Percentiles rank a stretch among this genome's conserved stretches.
Evolutionary conservation across 306 rosid genomes (phyloP).

Genomic region (Malus orientalis): DNA sequence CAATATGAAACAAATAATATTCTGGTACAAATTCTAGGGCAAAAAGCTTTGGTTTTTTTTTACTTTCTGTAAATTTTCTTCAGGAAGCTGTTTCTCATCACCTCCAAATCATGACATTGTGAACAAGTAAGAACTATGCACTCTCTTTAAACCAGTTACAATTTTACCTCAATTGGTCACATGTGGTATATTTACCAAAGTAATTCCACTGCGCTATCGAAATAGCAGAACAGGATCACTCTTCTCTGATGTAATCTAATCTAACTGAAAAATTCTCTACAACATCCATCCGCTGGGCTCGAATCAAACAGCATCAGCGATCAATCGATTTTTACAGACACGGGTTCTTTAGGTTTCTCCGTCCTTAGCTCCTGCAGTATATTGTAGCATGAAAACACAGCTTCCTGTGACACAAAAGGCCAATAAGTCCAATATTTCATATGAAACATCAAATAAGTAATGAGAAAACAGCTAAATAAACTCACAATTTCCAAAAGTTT

Average conservation of each 20-base stretch:
- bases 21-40: no score
- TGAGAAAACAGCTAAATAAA: background rate
- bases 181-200: conserved; percentile 8
- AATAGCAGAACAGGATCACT: background rate
- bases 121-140: conserved; percentile 7
- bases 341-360: no score
- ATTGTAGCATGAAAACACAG: conserved; percentile 40
- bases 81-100: no score
- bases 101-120: no score
- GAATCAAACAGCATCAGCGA: background rate
- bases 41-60: no score
- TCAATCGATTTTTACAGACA: background rate
- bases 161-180: conserved; percentile 2
- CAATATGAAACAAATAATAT: no score
- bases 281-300: background rate
- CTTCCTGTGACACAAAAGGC: conserved; percentile 34
- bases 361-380: conserved; percentile 25
- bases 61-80: no score
- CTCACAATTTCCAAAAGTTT: conserved; percentile 10
- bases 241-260: background rate
- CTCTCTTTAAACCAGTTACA: conserved; percentile 14
- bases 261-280: no score
- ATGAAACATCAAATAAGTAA: background rate
- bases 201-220: no score
- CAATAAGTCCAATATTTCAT: background rate